Evolutionary conservation across 1,139 yeast genomes (phyloP).

Genomic region (Pichia sp.): DNA sequence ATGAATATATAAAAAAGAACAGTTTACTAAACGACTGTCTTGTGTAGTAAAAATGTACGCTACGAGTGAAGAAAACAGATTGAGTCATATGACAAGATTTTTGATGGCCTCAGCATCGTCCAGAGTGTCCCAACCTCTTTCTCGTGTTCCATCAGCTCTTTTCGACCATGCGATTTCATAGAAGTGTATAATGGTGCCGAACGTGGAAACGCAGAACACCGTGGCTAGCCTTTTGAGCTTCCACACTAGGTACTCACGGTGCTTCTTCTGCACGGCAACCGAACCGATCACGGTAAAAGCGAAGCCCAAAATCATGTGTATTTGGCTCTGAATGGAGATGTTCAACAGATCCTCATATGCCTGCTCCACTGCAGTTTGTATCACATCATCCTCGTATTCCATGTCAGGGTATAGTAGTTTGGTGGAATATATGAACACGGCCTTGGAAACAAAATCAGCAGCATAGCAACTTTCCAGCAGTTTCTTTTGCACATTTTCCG

Average conservation of each 20-base stretch:
- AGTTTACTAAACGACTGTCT: no score
- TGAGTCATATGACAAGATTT: background rate
- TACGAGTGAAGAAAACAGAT: background rate
- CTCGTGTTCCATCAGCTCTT: background rate
- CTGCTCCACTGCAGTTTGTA: constrained; percentile 16
- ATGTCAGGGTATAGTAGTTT: constrained; percentile 22
- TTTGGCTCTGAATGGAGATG: constrained; percentile 21
- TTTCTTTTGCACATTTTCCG: constrained; percentile 23
- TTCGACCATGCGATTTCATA: constrained; percentile 19
- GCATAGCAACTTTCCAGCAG: constrained; percentile 27
- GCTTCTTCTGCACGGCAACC: constrained; percentile 15
- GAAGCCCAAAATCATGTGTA: constrained; percentile 22
- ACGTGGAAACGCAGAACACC: constrained; percentile 14
- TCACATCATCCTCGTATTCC: constrained; percentile 11
- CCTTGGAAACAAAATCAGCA: constrained; percentile 24
- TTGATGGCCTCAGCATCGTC: constrained; percentile 7
- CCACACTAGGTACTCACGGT: constrained; percentile 22
- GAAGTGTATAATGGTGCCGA: constrained; percentile 13
- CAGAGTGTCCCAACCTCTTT: constrained; percentile 12
- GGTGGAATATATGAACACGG: constrained; percentile 22
- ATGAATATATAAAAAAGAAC: no score
- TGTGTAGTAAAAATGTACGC: no score
- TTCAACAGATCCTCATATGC: constrained; percentile 18
- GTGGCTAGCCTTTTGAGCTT: constrained; percentile 20
- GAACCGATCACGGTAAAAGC: constrained; percentile 24